Evolutionary conservation across 495 filamentous ascomycete species (phyloP).

Genomic region (Acidiella bohemica): DNA sequence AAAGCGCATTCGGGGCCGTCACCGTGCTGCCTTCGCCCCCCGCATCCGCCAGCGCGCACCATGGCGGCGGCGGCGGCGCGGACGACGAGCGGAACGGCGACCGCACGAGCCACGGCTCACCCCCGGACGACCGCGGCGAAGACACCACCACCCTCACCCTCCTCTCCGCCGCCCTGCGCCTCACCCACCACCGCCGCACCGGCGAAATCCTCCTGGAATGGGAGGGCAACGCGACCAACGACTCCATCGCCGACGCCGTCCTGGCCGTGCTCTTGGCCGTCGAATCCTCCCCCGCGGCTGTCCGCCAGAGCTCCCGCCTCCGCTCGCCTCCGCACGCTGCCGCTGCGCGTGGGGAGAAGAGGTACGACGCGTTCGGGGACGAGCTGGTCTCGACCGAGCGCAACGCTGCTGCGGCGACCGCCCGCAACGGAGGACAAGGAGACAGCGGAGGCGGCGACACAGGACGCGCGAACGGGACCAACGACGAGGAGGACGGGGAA

Average conservation of each 20-base stretch:
- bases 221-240: constrained; percentile 96
- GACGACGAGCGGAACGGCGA: constrained; percentile 24
- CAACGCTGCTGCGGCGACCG: too few species aligned
- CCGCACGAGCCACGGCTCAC: constrained; percentile 43
- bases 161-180: constrained; percentile 47
- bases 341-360: constrained; percentile 18
- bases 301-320: constrained; percentile 49
- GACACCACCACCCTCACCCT: constrained; percentile 56
- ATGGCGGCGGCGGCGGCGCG: constrained; percentile 19
- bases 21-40: constrained; percentile 46
- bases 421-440: too few species aligned
- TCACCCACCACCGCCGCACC: constrained; percentile 43
- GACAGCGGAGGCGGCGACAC: not conserved
- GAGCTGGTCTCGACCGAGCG: not conserved
- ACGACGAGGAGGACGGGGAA: constrained; percentile 1
- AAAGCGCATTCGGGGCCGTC: constrained; percentile 81
- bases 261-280: constrained; percentile 80
- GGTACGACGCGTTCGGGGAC: constrained; percentile 10
- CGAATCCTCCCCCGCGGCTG: constrained; percentile 86
- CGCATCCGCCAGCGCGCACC: constrained; percentile 29
- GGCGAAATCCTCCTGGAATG: constrained; percentile 85
- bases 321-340: constrained; percentile 42
- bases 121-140: constrained; percentile 40
- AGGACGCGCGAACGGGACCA: too few species aligned
- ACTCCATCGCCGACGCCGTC: constrained; percentile 90